Base-by-base conservation (phyloP, 805 yeast species). In the Yarrowia hollandica region DNA sequence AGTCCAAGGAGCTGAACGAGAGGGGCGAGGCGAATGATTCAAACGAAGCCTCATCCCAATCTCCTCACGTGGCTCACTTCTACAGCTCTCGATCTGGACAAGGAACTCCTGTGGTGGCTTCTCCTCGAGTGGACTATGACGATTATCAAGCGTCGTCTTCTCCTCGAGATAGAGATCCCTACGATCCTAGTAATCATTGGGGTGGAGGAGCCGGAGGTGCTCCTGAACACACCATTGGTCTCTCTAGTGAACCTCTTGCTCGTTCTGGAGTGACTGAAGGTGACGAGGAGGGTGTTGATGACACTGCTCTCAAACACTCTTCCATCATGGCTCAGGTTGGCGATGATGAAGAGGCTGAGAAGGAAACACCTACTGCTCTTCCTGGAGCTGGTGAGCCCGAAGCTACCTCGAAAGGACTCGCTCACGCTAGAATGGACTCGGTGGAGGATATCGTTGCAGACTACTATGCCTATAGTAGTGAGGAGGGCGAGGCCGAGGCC, bases 361-460 rank as follows among this genome's bases (percentile, higher is more conserved):
- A n/a, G n/a, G n/a, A 22, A 8, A 41, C 33, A 0, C 48, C 48
- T 0, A 18, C 33, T 1, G 4, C 48, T 6, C 33, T 41, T 6
- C 48, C 48, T 26, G 33, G 48, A 25, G 33, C 21, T 16, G 33
- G 6, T 31, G 48, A n/a, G n/a, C n/a, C n/a, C n/a, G n/a, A n/a
- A n/a, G n/a, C n/a, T n/a, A 31, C 41, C 14, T 37, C 41, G 10
- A 8, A 15, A 5, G 41, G n/a, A 18, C 6, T 18, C 6, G 5
- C 41, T 8, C 42, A 23, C 6, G 30, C 44, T 4, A 21, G 31
- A 5, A 14, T 44, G 35, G 61, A 41, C 28, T 58, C 62, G 19
- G 60, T 61, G 18, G 64, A 61, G 15, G 65, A 62, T 44, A 63
- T 62, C 25, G 63, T 61, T 19, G 64, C 62, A 3, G 60, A 62